Base-by-base conservation (phyloP, 768 basidiomycete species). In the Agaricus sinodeliciosus region DNA sequence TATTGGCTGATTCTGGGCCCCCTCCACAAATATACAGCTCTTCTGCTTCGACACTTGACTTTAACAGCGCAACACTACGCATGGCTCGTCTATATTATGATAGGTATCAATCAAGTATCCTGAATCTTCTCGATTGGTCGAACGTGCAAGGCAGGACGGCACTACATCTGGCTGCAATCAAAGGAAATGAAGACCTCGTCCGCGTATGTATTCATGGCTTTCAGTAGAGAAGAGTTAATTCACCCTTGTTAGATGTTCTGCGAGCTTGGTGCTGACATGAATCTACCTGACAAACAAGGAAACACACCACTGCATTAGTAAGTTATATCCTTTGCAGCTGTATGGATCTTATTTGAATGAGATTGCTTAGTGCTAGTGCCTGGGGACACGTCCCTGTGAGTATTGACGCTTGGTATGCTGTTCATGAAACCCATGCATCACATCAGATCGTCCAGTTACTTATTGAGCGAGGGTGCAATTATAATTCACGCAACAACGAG, bases 241-340 rank as follows among this genome's bases (percentile, higher is more conserved):
- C 31, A 31, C n/a, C 37, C 19, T 53, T 41, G 51, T 27, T 60
- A 93, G 92, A 91, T 94, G 84, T 73, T 95, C 40, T 92, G 88
- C 66, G 92, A 95, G 69, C 70, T 93, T 16, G 90, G 85, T 4
- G 94, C 94, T 25, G 94, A 96, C 69, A 77, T 87, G 58, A 88
- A 96, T 69, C 69, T 97, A 47, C 76, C 93, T 9, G 94, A 97
- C 71, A 83, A 92, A 56, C 82, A 87, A 69, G 94, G 94, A 43
- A 95, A 96, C 61, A 90, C 92, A 0, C 84, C 94, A 28, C 70
- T 97, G 50, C 94, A 97, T 67, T 94, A 94, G 92, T 94, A 64
- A 69, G 90, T 72, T 28, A 46, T 51, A 31, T 27, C 48, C 47
- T 11, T 28, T 57, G 25, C 46, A 16, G 25, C 9, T 15, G 40